Evolutionary conservation across 306 rosid genomes (phyloP).

Genomic region (Sicyos baderoa): DNA sequence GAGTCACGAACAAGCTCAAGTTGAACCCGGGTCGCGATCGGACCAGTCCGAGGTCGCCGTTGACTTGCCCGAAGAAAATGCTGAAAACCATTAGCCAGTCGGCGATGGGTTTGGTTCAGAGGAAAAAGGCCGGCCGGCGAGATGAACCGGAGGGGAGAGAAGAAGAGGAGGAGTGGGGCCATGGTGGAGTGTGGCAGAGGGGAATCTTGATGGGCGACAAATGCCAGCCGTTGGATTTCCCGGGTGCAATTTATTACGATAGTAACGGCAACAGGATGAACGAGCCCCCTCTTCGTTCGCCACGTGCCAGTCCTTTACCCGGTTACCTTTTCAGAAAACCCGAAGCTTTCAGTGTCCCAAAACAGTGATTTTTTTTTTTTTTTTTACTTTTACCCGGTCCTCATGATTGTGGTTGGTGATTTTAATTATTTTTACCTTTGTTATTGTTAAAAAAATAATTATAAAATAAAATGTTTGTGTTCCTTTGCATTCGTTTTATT

Average conservation of each 20-base stretch:
- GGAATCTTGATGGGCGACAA: slow-evolving; percentile 81
- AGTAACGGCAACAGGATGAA: slow-evolving; percentile 39
- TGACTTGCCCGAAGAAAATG: slow-evolving; percentile 49
- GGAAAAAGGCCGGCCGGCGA: slow-evolving; percentile 23
- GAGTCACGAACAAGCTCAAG: slow-evolving; percentile 1
- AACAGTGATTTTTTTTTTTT: neutral
- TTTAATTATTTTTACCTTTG: neutral
- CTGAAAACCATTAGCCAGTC: slow-evolving; percentile 55
- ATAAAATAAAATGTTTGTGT: neutral
- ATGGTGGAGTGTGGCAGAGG: slow-evolving; percentile 93
- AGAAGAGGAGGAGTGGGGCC: slow-evolving; percentile 39
- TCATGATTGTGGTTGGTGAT: neutral
- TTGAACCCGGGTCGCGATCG: neutral
- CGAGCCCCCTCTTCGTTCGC: slow-evolving; percentile 57
- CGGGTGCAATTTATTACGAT: slow-evolving; percentile 70
- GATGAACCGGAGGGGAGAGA: neutral
- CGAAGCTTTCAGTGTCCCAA: neutral
- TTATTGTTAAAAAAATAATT: no score
- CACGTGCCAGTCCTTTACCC: slow-evolving; percentile 86
- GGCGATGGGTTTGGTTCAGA: slow-evolving; percentile 34
- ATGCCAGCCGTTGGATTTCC: slow-evolving; percentile 75
- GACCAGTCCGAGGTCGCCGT: slow-evolving; percentile 27
- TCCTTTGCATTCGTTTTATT: no score
- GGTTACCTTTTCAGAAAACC: slow-evolving; percentile 42
- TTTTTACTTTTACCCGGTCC: neutral